Evolutionary conservation across 345 rosid species (phyloP), one percentile per base, ranked within the genome.

Genomic region (Pugionium cornutum): DNA sequence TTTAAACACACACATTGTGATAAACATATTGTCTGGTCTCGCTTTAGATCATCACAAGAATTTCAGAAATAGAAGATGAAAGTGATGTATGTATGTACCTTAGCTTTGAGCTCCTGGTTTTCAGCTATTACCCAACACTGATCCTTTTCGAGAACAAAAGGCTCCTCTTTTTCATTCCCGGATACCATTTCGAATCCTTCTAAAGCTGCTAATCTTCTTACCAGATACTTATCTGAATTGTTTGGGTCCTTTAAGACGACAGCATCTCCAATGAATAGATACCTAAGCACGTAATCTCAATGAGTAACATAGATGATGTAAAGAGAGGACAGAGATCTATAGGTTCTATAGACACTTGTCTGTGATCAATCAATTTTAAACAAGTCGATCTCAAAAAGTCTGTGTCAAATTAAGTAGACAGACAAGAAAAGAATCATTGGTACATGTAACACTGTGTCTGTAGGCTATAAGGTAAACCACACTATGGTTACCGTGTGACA

Each of bases 181-280:
- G 99, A 95, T 33, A 72, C 87, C 97, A 91, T 91, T 83, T 95
- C 95, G 65, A 74, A 79, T 52, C 99, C 97, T 82, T 83, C 88
- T 9, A 65, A 62, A 35, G 92, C 99, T 72, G 92, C 92, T 75
- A 95, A 79, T 82, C 96, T 82, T 80, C 97, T 89, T 53, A 95
- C 87, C 7, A 89, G 64, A 77, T 67, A 69, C 68, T 79, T 80
- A 26, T 81, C 81, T 10, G 83, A 70, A 9, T 76, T 57, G 53
- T 67, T 84, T 60, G 97, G 97, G 63, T 95, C 96, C 82, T 89
- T 95, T 68, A 90, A 37, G 61, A 95, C 86, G 58, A 95, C 88
- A n/a, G 87, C 91, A 71, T 95, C 99, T 73, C 99, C 99, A 77
- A 87, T 81, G 81, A 76, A 82, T 69, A 91, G 83, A 62, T 40